Evolutionary conservation across 2,329 filamentous ascomycete species (phyloP), one percentile per base, ranked within the genome.

Genomic region (Verticillium zaregamsianum): DNA sequence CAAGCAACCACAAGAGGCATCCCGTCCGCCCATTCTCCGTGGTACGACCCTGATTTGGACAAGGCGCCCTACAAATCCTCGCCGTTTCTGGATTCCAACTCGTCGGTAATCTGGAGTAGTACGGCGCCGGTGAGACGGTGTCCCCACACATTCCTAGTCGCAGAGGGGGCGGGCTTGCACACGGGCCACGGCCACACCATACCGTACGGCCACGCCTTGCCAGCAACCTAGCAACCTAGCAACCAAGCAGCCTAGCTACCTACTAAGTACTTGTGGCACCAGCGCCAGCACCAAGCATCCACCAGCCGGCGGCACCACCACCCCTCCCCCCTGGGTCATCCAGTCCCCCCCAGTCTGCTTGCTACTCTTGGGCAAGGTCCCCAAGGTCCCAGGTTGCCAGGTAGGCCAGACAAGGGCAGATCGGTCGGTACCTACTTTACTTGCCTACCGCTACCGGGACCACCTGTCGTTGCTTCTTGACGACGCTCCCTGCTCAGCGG

Each of bases 31-130:
- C 45, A 23, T 23, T n/a, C 20, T 4, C 12, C 11, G 45, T 12
- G 20, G 45, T 23, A 23, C 45, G 45, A 49, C 20, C 45, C 20
- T 23, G 45, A 49, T 49, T n/a, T 49, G 45, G 45, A 5, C 45
- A 49, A 31, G 54, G 14, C 14, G 7, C 55, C 28, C 35, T 37
- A 35, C 45, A 49, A n/a, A 23, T 61, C 58, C n/a, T 49, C 45
- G n/a, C 45, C 20, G 45, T 49, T 49, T 49, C 61, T 62, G 54
- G 62, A 63, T 64, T 56, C 68, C 68, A 65, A 64, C 64, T 65
- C 59, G 62, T 62, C 62, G 68, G 68, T 65, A 69, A 67, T 62
- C 63, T 69, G 64, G 63, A 57, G 64, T 66, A 63, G 61, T 61
- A 63, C 61, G 49, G 59, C 66, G 45, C 57, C 57, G 35, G 57